These are phyloP conservation scores for Omphalotus guepiniiformis DNA, from an alignment of 768 basidiomycete genomes.

Conservation along the genomic window DNA sequence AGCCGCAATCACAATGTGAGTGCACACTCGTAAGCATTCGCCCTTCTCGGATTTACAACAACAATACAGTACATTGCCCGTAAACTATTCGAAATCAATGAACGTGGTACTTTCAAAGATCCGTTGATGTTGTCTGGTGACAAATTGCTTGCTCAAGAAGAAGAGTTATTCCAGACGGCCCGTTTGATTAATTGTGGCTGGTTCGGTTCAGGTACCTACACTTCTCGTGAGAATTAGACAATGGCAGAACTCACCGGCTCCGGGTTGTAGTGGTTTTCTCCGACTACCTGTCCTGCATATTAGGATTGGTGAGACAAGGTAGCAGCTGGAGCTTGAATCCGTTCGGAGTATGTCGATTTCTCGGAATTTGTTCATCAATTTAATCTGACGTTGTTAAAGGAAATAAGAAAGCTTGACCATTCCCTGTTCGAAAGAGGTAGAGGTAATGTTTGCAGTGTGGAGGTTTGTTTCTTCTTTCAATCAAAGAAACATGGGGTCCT, in stretches of 20 bases:
- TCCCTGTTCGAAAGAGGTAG: slow-evolving; percentile 71
- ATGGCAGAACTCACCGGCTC: slow-evolving; percentile 2
- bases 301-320: slow-evolving; percentile 75
- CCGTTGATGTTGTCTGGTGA: slow-evolving; percentile 41
- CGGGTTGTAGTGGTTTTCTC: slow-evolving; percentile 55
- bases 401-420: slow-evolving; percentile 62
- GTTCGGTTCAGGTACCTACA: slow-evolving; percentile 54
- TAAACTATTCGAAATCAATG: slow-evolving; percentile 78
- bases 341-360: slow-evolving; percentile 48
- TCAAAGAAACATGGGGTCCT: not conserved
- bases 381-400: slow-evolving; percentile 30
- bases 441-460: slow-evolving; percentile 80
- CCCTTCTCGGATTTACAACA: not conserved
- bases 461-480: slow-evolving; percentile 39
- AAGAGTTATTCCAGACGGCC: slow-evolving; percentile 82
- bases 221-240: slow-evolving; percentile 2
- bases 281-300: slow-evolving; percentile 77
- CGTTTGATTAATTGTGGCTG: slow-evolving; percentile 76
- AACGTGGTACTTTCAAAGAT: slow-evolving; percentile 58
- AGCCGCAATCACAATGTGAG: slow-evolving; percentile 85
- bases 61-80: slow-evolving; percentile 65
- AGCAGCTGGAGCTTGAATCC: slow-evolving; percentile 75
- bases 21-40: slow-evolving; percentile 7
- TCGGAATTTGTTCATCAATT: not conserved
- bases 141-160: slow-evolving; percentile 51